phyloP scores from a whole-genome alignment of 805 yeast species.

The Hanseniaspora vineae region DNA sequence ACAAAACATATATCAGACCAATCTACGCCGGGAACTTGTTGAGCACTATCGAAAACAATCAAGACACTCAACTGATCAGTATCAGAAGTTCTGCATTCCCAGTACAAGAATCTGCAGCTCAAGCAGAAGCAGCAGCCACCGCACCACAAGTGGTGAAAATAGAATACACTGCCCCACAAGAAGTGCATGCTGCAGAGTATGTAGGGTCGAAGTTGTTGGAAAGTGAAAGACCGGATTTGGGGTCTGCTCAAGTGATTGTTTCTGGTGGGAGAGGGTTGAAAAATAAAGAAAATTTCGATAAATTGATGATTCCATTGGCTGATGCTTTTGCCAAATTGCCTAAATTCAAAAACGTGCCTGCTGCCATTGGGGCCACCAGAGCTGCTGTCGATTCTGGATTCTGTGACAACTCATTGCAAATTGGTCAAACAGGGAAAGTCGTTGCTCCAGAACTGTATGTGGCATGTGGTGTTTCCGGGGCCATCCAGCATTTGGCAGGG shows the following conservation, averaged over 20 bases:
- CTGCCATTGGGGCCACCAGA: slow-evolving; percentile 95
- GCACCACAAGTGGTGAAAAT: slow-evolving; percentile 29
- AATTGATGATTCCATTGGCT: slow-evolving; percentile 70
- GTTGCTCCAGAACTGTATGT: slow-evolving; percentile 92
- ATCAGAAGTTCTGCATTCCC: slow-evolving; percentile 77
- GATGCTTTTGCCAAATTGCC: slow-evolving; percentile 38
- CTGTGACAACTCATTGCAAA: slow-evolving; percentile 91
- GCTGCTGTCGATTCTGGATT: slow-evolving; percentile 96
- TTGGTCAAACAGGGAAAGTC: slow-evolving; percentile 96
- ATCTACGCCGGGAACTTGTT: slow-evolving; percentile 93
- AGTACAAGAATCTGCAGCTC: slow-evolving; percentile 12
- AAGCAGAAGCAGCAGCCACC: slow-evolving; percentile 10
- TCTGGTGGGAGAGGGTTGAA: slow-evolving; percentile 94
- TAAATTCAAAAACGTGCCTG: slow-evolving; percentile 33
- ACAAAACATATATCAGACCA: slow-evolving; percentile 76
- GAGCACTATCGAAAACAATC: slow-evolving; percentile 63
- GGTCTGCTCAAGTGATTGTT: slow-evolving; percentile 68
- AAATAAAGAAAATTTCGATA: slow-evolving; percentile 75
- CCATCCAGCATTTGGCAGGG: slow-evolving; percentile 96
- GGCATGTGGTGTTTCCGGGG: slow-evolving; percentile 93
- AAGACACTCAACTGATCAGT: slow-evolving; percentile 55
- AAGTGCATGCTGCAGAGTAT: slow-evolving; percentile 25
- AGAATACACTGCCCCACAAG: slow-evolving; percentile 13
- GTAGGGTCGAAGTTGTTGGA: slow-evolving; percentile 47
- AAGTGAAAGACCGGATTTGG: slow-evolving; percentile 76